Base-by-base conservation (phyloP, 768 basidiomycete genomes). In the Termitomyces sp. region DNA sequence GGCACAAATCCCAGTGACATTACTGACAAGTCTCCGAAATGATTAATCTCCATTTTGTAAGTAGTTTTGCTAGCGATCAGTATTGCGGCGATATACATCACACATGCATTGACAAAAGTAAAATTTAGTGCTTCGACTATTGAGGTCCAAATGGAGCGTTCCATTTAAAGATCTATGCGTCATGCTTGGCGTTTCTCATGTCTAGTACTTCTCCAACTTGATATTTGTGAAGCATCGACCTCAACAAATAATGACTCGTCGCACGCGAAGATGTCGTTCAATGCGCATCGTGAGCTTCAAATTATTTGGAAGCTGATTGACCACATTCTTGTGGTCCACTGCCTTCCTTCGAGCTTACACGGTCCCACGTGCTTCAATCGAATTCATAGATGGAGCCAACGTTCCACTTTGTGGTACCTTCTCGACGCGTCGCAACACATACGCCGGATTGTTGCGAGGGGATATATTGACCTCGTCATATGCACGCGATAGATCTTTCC, bases 21-120 rank as follows among this genome's bases (percentile, higher is more conserved):
- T 32, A 56, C 60, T 54, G 68, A 63, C 59, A 65, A 19, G 25
- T 57, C 56, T 42, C 35, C 58, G 50, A 56, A 58, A 16, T 62
- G 50, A 59, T 42, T 2, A 31, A 38, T 12, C 25, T 23, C 48
- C 12, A 25, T 40, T 31, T n/a, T 51, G 43, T 45, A 45, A 52
- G 53, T 55, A 53, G 38, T n/a, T 51, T 19, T 40, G 17, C 25
- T 50, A 51, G 21, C 35, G 38, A 27, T 19, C 16, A n/a, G 31
- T 42, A 43, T 17, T 12, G 14, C 19, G 38, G 29, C 27, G 27
- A 14, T 42, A 42, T 41, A 52, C 14, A 23, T 42, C 12, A 19
- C 12, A 32, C 27, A 10, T 31, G 17, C 40, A 31, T 31, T 37
- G 23, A 50, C 35, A 16, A 27, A 10, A 37, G 23, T 50, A 37